A percentile compares a stretch with the other conserved stretches of the same genome.
These are phyloP conservation scores for Ilex aquifolium DNA, from an alignment of 257 asterid species.

Conservation along the genomic window DNA sequence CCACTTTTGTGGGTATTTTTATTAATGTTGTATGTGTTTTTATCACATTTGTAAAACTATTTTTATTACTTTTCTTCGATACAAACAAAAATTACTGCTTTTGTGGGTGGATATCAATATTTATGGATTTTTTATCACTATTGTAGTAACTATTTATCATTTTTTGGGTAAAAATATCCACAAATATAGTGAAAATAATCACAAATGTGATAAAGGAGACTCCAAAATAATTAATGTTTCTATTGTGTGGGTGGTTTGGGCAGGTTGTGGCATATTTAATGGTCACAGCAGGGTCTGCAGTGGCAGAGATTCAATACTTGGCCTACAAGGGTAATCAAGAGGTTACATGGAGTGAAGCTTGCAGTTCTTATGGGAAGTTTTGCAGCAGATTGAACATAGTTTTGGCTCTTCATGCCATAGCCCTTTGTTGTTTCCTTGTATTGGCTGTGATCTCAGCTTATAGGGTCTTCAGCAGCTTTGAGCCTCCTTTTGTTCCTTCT, in stretches of 20 bases:
- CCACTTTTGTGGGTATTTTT: too few relatives aligned
- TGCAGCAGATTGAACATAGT: conserved; percentile 61
- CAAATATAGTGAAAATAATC: too few relatives aligned
- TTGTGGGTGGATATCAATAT: too few relatives aligned
- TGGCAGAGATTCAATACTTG: conserved; percentile 56
- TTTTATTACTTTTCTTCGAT: too few relatives aligned
- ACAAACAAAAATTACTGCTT: too few relatives aligned
- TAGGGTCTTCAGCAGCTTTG: conserved; percentile 58
- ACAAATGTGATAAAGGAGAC: too few relatives aligned
- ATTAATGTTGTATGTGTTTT: too few relatives aligned
- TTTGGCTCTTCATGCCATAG: conserved; percentile 46
- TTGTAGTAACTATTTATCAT: too few relatives aligned
- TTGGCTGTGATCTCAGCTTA: conserved; percentile 73
- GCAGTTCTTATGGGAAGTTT: conserved; percentile 65
- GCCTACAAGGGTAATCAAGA: conserved; percentile 60
- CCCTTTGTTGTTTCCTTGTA: conserved; percentile 57
- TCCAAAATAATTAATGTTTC: too few relatives aligned
- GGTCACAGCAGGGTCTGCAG: conserved; percentile 76
- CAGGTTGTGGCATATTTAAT: conserved; percentile 81
- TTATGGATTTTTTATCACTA: too few relatives aligned
- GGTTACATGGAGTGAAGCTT: conserved; percentile 87
- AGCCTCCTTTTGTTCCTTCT: conserved; percentile 49
- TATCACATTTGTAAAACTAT: too few relatives aligned
- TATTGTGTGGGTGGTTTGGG: not conserved
- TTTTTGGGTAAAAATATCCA: too few relatives aligned